These are phyloP conservation scores for Camellia lanceoleosa DNA, from an alignment of 148 eudicot species.

Conservation along the genomic window DNA sequence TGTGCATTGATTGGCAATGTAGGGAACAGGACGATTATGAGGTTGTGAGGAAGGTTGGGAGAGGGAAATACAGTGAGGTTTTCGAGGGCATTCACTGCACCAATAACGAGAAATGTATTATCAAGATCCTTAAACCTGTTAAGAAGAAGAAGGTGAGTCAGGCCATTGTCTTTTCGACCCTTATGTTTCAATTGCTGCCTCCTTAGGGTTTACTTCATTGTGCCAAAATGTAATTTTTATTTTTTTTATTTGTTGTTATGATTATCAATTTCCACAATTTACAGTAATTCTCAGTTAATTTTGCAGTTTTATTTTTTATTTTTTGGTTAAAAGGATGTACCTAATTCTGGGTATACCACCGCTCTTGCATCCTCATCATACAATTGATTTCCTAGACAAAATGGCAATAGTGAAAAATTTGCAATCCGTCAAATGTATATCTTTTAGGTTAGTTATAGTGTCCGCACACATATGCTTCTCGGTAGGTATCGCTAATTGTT, in stretches of 20 bases:
- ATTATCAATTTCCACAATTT: background rate
- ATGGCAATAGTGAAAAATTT: too few relatives aligned
- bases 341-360: too few relatives aligned
- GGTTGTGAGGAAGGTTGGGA: constrained; percentile 90
- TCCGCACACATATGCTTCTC: too few relatives aligned
- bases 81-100: constrained; percentile 74
- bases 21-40: constrained; percentile 91
- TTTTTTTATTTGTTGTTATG: background rate
- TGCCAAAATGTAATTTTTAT: background rate
- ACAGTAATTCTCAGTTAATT: background rate
- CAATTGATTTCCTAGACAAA: too few relatives aligned
- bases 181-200: background rate
- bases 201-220: background rate
- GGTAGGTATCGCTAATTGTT: too few relatives aligned
- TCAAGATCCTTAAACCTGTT: constrained; percentile 87
- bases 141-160: constrained; percentile 81
- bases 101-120: constrained; percentile 73
- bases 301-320: background rate
- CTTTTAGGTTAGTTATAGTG: too few relatives aligned
- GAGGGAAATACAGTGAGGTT: constrained; percentile 91
- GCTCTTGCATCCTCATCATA: too few relatives aligned
- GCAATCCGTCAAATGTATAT: too few relatives aligned
- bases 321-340: too few relatives aligned
- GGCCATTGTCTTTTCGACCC: background rate
- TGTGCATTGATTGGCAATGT: constrained; percentile 16